Evolutionary conservation across 2,329 filamentous ascomycete genomes (phyloP).

Genomic region (Claviceps humidiphila): DNA sequence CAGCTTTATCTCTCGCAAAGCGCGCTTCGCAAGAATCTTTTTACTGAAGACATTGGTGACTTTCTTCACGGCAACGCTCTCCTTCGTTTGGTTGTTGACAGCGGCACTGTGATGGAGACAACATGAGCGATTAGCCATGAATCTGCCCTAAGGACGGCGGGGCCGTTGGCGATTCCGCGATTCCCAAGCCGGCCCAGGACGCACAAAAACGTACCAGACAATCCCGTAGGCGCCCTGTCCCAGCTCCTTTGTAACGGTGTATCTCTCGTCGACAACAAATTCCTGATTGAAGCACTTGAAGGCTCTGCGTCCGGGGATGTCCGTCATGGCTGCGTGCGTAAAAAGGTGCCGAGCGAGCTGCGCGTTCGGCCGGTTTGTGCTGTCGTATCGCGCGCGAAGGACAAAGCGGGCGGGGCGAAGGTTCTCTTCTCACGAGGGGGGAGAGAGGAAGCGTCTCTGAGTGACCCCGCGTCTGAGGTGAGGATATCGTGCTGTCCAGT

Average conservation of each 20-base stretch:
- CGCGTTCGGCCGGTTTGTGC: background rate
- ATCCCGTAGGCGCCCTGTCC: conserved; percentile 98
- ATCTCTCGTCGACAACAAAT: conserved; percentile 95
- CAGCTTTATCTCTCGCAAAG: conserved; percentile 94
- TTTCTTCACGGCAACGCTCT: conserved; percentile 98
- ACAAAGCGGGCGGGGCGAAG: no score
- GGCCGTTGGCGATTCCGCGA: background rate
- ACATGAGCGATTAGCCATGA: background rate
- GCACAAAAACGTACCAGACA: conserved; percentile 59
- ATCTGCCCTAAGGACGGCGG: background rate
- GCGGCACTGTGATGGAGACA: conserved; percentile 54
- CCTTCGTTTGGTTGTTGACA: conserved; percentile 76
- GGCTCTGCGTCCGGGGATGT: conserved; percentile 57
- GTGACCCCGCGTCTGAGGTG: no score
- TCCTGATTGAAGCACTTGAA: conserved; percentile 99
- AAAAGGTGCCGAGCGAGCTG: background rate
- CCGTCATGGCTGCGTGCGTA: conserved; percentile 20
- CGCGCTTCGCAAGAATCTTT: conserved; percentile 97
- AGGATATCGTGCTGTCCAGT: no score
- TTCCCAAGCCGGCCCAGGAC: background rate
- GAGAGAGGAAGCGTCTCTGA: background rate
- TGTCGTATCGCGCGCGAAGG: background rate
- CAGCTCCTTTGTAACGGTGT: conserved; percentile 96
- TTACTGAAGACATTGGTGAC: conserved; percentile 99
- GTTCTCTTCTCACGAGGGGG: no score